These are phyloP conservation scores for Alternaria sp. DNA, from an alignment of 2,329 filamentous ascomycete genomes.

Conservation along the genomic window DNA sequence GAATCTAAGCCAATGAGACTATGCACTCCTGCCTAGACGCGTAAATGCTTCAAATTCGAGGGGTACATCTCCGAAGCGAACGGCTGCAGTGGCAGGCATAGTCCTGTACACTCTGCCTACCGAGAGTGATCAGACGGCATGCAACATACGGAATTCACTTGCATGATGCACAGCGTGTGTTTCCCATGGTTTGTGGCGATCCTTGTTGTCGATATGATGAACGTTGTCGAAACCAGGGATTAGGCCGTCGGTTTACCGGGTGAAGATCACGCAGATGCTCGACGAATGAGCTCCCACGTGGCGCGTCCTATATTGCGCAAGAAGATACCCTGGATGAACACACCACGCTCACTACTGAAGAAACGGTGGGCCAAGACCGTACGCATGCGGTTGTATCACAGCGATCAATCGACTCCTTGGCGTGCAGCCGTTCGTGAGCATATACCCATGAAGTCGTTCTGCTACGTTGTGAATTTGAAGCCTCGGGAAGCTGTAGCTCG, in stretches of 20 bases:
- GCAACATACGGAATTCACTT: neutral
- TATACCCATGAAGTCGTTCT: neutral
- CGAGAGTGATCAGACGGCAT: neutral
- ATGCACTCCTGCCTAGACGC: neutral
- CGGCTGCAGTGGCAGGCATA: neutral
- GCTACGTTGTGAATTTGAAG: neutral
- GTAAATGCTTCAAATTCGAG: neutral
- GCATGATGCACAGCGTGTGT: constrained; percentile 6
- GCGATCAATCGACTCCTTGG: neutral
- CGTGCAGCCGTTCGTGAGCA: neutral
- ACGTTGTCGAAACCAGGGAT: neutral
- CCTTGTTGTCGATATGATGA: neutral
- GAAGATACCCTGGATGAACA: neutral
- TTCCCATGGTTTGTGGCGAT: neutral
- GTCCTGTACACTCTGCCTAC: neutral
- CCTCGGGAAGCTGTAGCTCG: neutral
- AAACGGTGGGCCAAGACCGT: neutral
- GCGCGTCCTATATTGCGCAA: neutral
- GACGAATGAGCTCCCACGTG: constrained; percentile 2
- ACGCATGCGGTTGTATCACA: too few relatives aligned
- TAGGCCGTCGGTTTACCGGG: neutral
- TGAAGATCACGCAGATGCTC: constrained; percentile 3
- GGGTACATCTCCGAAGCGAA: neutral
- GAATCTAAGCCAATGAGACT: neutral
- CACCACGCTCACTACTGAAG: neutral